phyloP scores from a whole-genome alignment of 129 eudicot genomes.

The Pseudognaphalium luteoalbum region DNA sequence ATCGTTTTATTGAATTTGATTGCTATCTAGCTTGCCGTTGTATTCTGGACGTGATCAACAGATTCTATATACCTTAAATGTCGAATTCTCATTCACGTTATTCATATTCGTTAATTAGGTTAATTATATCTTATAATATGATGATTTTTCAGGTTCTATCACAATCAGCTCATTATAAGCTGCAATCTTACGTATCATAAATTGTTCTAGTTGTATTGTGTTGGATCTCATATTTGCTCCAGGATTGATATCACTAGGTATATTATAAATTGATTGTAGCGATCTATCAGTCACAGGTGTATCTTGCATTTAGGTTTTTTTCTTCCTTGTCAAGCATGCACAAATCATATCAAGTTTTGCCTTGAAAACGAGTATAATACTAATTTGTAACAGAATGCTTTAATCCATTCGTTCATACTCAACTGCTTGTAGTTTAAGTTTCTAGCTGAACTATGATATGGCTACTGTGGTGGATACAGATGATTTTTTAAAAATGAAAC shows the following conservation, averaged over 20 bases:
- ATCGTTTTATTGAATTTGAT: background rate
- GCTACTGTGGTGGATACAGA: background rate
- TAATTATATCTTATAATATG: slow-evolving; percentile 8
- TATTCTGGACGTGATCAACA: background rate
- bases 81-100: background rate
- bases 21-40: background rate
- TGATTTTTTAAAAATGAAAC: background rate
- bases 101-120: slow-evolving; percentile 8
- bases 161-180: background rate
- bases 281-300: background rate
- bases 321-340: background rate
- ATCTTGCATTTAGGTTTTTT: background rate
- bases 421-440: slow-evolving; percentile 16
- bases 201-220: background rate
- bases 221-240: slow-evolving; percentile 14
- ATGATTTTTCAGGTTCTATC: slow-evolving; percentile 7
- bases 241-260: slow-evolving; percentile 13
- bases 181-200: background rate
- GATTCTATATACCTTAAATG: background rate
- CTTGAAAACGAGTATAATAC: background rate
- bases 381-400: slow-evolving; percentile 6
- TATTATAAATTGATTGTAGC: background rate
- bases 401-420: slow-evolving; percentile 5
- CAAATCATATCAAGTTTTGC: slow-evolving; percentile 3
- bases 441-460: slow-evolving; percentile 20